phyloP scores from a whole-genome alignment of 768 basidiomycete species.

The Albatrellus ellisii region DNA sequence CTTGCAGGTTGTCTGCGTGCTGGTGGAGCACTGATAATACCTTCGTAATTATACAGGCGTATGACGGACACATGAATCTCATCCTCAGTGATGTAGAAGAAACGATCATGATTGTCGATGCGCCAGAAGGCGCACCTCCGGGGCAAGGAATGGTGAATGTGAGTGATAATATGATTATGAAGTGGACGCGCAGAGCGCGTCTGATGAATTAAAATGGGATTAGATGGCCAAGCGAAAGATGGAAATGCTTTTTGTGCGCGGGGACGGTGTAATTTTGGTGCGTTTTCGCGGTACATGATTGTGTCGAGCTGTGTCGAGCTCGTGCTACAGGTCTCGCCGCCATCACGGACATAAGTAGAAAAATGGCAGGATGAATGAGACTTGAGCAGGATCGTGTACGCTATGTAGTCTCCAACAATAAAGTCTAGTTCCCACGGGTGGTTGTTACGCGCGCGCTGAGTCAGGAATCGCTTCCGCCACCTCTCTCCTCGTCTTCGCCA shows the following conservation, averaged over 20 bases:
- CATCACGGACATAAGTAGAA: constrained; percentile 50
- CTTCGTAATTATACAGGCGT: constrained; percentile 55
- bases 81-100: constrained; percentile 97
- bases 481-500: constrained; percentile 2
- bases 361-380: neutral
- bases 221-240: constrained; percentile 89
- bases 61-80: constrained; percentile 99
- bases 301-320: constrained; percentile 6
- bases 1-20: neutral
- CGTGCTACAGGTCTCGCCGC: constrained; percentile 55
- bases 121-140: constrained; percentile 43
- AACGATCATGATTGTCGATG: constrained; percentile 91
- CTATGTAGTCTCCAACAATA: neutral
- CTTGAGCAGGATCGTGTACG: neutral
- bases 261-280: constrained; percentile 94
- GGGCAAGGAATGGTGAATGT: constrained; percentile 57
- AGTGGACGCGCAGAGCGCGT: neutral
- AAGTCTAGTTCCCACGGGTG: neutral
- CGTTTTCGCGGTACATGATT: constrained; percentile 17
- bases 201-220: neutral
- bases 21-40: constrained; percentile 8
- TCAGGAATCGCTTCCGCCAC: neutral
- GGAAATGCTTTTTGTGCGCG: constrained; percentile 97
- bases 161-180: constrained; percentile 13
- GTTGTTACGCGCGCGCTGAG: neutral